Evolutionary conservation across 495 filamentous ascomycete species (phyloP).

Genomic region (Choiromyces venosus): DNA sequence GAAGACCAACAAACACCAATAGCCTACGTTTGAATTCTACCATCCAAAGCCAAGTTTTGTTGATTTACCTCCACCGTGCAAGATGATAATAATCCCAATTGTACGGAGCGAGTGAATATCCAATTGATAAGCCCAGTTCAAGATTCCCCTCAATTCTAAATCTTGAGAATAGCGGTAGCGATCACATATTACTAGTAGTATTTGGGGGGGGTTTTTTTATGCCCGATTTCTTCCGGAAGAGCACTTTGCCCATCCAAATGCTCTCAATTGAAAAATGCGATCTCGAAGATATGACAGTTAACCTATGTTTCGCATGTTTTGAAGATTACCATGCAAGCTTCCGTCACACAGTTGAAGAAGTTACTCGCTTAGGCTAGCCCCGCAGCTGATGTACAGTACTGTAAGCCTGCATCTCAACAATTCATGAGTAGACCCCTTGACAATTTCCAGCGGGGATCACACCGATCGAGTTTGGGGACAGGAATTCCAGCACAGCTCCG

Average conservation of each 20-base stretch:
- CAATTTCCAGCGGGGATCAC: neutral
- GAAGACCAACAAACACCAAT: neutral
- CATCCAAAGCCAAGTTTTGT: neutral
- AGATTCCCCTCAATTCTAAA: neutral
- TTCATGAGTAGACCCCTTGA: neutral
- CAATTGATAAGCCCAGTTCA: neutral
- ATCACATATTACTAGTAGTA: neutral
- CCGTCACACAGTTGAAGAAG: neutral
- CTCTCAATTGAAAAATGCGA: neutral
- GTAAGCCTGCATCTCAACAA: neutral
- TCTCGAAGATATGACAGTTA: neutral
- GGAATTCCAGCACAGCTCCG: neutral
- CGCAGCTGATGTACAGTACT: too few relatives aligned
- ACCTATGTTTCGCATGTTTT: neutral
- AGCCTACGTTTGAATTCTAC: neutral
- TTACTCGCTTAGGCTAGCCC: neutral
- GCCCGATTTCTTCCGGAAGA: neutral
- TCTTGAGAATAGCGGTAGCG: neutral
- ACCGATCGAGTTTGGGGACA: neutral
- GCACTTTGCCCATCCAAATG: neutral
- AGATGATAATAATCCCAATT: neutral
- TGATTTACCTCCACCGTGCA: neutral
- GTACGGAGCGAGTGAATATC: neutral
- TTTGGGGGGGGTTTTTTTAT: neutral
- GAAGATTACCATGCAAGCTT: neutral